Evolutionary conservation across 805 yeast genomes (phyloP), one percentile per base, ranked within the genome.

Genomic region (Hermanozyma aechmeae): DNA sequence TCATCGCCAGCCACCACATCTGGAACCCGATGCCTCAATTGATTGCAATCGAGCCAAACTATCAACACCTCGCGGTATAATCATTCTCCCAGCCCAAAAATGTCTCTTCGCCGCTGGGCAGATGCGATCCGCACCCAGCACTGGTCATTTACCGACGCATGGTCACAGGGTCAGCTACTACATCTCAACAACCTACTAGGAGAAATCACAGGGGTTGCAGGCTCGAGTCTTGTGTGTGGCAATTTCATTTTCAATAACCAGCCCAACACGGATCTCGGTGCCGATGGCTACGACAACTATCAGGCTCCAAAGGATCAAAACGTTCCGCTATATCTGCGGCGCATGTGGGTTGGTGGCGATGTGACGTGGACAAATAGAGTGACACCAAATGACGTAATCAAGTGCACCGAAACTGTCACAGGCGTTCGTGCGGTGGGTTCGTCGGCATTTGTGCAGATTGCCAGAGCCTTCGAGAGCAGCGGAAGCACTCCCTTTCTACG

Each of bases 281-380:
- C 40, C 2, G 96, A 86, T 51, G 95, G 96, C 1, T 86, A 84
- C 52, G 93, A 81, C 39, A 65, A 76, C 26, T 73, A 79, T 40
- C 92, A 81, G 45, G 73, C 86, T 1, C 94, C 93, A 0, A 32
- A 31, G 7, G 33, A 38, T 3, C 35, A 35, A 8, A 25, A 34
- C 28, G 41, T 50, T 17, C 32, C 30, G 24, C 53, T 54, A 13
- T 79, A 68, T 42, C 55, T 51, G 18, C 54, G 89, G 35, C 59
- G 96, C 15, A 66, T 87, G 72, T 86, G 96, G 96, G 75, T 70
- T 0, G 72, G 77, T 18, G 96, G 96, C 2, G 51, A 63, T 14
- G 10, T 20, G 9, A 13, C 5, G 9, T 20, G n/a, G 11, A 5
- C 10, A n/a, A 5, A 13, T 4, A 13, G 10, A 13, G 5, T 16